A percentile compares a stretch with the other conserved stretches of the same genome.
Evolutionary conservation across 2,329 filamentous ascomycete genomes (phyloP).

Genomic region (Aspergillus pseudoterreus): DNA sequence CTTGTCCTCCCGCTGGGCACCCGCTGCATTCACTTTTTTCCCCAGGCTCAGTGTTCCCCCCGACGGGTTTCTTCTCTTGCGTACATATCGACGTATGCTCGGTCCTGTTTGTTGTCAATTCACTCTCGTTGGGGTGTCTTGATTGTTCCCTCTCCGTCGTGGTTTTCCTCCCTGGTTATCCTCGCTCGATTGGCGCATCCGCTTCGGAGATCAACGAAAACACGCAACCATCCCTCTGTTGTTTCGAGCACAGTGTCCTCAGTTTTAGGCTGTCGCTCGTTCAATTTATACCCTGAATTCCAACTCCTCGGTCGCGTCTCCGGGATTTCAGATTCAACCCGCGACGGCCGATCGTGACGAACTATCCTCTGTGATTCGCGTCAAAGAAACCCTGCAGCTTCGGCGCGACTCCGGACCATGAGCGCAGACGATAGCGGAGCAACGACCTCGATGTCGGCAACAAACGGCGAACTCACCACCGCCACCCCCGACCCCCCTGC

Average conservation of each 20-base stretch:
- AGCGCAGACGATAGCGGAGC: conserved; percentile 36
- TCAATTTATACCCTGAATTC: conserved; percentile 3
- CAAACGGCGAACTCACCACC: conserved; percentile 33
- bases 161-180: conserved; percentile 21
- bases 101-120: conserved; percentile 6
- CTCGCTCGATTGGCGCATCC: conserved; percentile 28
- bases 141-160: conserved; percentile 7
- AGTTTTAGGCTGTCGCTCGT: background rate
- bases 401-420: conserved; percentile 30
- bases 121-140: conserved; percentile 11
- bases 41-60: conserved; percentile 1
- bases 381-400: conserved; percentile 14
- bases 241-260: conserved; percentile 3
- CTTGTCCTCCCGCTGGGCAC: conserved; percentile 16
- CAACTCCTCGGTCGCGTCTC: conserved; percentile 10
- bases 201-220: conserved; percentile 20
- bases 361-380: conserved; percentile 10
- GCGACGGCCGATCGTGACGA: background rate
- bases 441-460: conserved; percentile 25
- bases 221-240: conserved; percentile 16
- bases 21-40: conserved; percentile 9
- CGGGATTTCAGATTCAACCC: conserved; percentile 4
- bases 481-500: conserved; percentile 25
- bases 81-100: background rate
- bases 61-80: background rate